These are phyloP conservation scores for Fraxinus latifolia DNA, from an alignment of 305 asterid species.

Conservation along the genomic window DNA sequence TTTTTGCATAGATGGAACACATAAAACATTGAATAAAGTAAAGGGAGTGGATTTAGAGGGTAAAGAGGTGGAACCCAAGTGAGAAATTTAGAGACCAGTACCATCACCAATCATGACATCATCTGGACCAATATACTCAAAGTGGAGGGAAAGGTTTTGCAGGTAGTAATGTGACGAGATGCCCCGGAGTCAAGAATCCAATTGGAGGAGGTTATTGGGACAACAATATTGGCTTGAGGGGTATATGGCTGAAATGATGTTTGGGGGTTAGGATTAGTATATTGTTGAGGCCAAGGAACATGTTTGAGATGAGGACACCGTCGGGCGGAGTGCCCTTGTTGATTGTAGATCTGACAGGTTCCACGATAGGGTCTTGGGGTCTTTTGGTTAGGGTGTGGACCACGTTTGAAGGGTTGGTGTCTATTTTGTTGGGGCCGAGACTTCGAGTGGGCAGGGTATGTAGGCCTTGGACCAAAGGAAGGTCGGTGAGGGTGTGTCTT, in stretches of 20 bases:
- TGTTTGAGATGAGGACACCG: background rate
- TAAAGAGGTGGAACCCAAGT: background rate
- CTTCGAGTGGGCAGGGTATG: too few species aligned
- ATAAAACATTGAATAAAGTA: background rate
- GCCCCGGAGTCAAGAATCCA: background rate
- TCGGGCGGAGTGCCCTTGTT: background rate
- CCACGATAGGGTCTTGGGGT: background rate
- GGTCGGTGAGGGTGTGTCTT: too few species aligned
- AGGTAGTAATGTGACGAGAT: background rate
- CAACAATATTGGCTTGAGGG: background rate
- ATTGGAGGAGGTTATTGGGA: background rate
- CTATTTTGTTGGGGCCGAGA: too few species aligned
- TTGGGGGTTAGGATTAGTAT: background rate
- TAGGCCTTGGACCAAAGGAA: too few species aligned
- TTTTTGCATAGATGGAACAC: background rate
- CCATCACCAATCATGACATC: background rate
- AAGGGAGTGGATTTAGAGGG: background rate
- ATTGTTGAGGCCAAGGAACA: background rate
- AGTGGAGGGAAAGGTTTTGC: background rate
- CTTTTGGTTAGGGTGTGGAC: background rate
- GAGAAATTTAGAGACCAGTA: background rate
- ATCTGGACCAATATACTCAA: background rate
- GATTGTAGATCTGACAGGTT: background rate
- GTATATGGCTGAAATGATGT: background rate
- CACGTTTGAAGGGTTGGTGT: background rate